phyloP scores from a whole-genome alignment of 176 grass and related monocot genomes.

The Hordeum vulgare region MorexV3_pseudomolecules_assembly NC_058521.1:492610104-492610603 shows the following conservation, averaged over 20 bases:
- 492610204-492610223: background rate
- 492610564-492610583: background rate
- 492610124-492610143: background rate
- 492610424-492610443: background rate
- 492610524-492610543: background rate
- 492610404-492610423: background rate
- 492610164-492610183: background rate
- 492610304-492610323: background rate
- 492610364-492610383: background rate
- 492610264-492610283: background rate
- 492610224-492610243: background rate
- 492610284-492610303: background rate
- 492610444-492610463: slow-evolving; percentile 55
- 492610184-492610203: background rate
- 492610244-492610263: background rate
- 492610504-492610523: slow-evolving; percentile 11
- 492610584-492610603: background rate
- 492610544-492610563: background rate
- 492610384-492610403: background rate
- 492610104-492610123: background rate
- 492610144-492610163: background rate
- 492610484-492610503: background rate
- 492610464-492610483: slow-evolving; percentile 63
- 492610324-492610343: background rate
- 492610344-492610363: background rate